Base-by-base conservation (phyloP, 23 red algal species). In the Gracilaria caudata region DNA sequence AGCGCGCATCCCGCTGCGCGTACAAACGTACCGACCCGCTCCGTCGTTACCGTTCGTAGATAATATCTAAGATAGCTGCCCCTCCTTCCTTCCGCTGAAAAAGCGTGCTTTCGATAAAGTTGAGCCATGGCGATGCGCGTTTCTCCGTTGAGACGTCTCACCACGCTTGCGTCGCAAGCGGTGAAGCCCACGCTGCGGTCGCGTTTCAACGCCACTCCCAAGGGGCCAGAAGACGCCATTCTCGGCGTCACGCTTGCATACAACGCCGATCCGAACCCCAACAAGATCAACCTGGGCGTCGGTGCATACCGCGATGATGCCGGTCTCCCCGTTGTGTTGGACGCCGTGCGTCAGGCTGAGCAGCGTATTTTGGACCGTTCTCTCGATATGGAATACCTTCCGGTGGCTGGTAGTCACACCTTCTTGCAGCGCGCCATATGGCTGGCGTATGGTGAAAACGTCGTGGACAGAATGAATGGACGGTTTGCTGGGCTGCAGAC, bases 231-330 rank as follows among this genome's bases (percentile, higher is more conserved):
- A 25, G 95, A 98, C 58, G 91, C 95, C 68, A 98, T 98, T 54
- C 82, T 98, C 12, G 95, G 95, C 51, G 65, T 98, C 61, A 94
- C 95, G 78, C 29, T 76, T 9, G 87, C 92, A 10, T 98, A 86
- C 83, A 89, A 92, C 41, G 65, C 47, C 8, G 90, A 94, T 77
- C 36, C 70, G 3, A 78, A 83, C 30, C 88, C 91, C 54, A 73
- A 84, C 13, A 98, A 98, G 92, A 74, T 98, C 26, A 98, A 98
- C 56, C 77, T 98, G n/a, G 92, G 95, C 46, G 95, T 98, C n/a
- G 95, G 95, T 79, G 95, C 95, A 9, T 98, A 98, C 73, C 91
- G 95, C 20, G 95, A 98, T 77, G 95, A 94, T 51, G 81, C 83
- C 51, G 95, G 95, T 26, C 46, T 75, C 24, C 95, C 95, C 29